Conservation (phyloP, 139 green algal species). For the Parachlorella kessleri region DNA sequence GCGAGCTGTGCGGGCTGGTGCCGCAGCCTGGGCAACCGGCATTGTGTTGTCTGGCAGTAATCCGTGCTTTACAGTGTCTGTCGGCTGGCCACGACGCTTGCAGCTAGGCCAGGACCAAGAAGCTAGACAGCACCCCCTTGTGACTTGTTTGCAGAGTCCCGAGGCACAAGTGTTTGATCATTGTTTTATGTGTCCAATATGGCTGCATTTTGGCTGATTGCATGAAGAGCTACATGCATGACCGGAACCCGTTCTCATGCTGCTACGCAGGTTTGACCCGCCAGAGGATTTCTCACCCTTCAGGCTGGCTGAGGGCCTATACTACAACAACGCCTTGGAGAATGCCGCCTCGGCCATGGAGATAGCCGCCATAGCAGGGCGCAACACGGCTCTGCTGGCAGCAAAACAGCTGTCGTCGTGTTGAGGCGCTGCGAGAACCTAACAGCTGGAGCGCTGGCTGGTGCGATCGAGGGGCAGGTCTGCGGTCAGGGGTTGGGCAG, state of each 20-base stretch:
- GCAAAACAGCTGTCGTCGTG: slow-evolving; percentile 30
- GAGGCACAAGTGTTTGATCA: too few species aligned
- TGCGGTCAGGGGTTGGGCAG: too few species aligned
- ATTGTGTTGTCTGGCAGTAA: not conserved
- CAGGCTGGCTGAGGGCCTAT: slow-evolving; percentile 54
- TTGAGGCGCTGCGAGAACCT: not conserved
- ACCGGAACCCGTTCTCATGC: too few species aligned
- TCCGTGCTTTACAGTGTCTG: not conserved
- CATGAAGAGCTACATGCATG: too few species aligned
- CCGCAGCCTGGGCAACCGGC: not conserved
- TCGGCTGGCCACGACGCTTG: too few species aligned
- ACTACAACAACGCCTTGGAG: slow-evolving; percentile 69
- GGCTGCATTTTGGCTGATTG: too few species aligned
- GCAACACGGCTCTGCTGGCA: slow-evolving; percentile 62
- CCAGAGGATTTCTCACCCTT: slow-evolving; percentile 75
- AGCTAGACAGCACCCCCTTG: too few species aligned
- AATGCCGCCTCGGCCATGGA: slow-evolving; percentile 73
- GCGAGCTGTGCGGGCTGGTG: not conserved
- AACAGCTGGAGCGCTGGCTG: too few species aligned
- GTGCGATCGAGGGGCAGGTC: too few species aligned
- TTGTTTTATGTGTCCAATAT: too few species aligned
- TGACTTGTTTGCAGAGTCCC: too few species aligned
- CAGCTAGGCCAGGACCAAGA: too few species aligned
- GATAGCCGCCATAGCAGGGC: slow-evolving; percentile 60
- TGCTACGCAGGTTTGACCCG: slow-evolving; percentile 59